Base-by-base conservation (phyloP, 192 early-diverging fungal species). In the Spizellomyces sp. region DNA sequence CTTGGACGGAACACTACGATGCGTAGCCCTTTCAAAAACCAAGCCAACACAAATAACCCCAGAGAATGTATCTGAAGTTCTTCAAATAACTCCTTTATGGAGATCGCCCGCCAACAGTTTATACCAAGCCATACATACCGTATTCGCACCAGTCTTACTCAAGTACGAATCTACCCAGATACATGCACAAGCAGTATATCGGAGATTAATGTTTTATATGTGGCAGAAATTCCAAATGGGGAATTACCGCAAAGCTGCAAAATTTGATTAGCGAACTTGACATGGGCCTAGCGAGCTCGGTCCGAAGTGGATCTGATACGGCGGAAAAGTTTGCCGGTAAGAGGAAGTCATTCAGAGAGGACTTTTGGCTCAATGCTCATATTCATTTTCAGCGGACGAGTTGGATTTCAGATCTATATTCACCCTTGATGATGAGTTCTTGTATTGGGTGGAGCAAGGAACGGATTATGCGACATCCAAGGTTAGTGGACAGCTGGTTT, bases 241-340 rank as follows among this genome's bases (percentile, higher is more conserved):
- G 58, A 9, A 22, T 78, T 62, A 74, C 27, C 47, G 8, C 74
- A 8, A 68, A 71, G 50, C 47, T 82, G 8, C 67, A 80, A 57
- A 47, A 67, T 22, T 58, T 82, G 55, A 64, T 82, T 52, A 43
- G 58, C 27, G 81, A 82, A 5, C 67, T 82, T 10, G 81, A 82
- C 48, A 17, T 17, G 52, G 63, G 76, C 36, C 74, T 75, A 22
- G 64, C 58, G 8, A 74, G 47, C 8, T 14, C 52, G 3, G 6
- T 71, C 45, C 27, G 74, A 48, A 61, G 36, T 44, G 61, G 41
- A 14, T 12, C 17, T 17, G 17, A 12, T 61, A 27, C 59, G 27
- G 27, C 27, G 27, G 27, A 36, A 36, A 36, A 36, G n/a, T 15
- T 15, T 58, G 59, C 68, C 50, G 50, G 50, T 36, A 36, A 36